Percentiles rank a stretch among this genome's conserved stretches.
Conservation (phyloP, 352 stramenopile genomes). For the Pythium aquatile region DNA sequence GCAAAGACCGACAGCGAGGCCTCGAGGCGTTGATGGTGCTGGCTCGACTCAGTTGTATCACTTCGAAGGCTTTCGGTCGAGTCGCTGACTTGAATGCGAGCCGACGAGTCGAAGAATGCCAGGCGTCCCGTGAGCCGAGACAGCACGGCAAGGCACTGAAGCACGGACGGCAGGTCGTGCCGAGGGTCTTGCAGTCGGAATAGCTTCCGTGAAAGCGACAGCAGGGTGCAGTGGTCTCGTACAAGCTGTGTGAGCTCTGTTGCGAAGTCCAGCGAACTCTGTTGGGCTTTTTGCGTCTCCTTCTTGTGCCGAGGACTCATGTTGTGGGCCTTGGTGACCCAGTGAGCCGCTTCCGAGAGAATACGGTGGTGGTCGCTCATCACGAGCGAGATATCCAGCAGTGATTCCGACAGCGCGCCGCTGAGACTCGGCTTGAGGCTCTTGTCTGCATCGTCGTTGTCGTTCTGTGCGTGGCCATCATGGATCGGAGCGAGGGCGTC, state of each 20-base stretch:
- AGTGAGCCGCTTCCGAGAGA: conserved; percentile 49
- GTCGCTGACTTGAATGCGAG: conserved; percentile 16
- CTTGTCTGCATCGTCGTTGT: neutral
- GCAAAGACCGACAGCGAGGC: conserved; percentile 39
- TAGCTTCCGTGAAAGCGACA: conserved; percentile 44
- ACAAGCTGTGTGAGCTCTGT: conserved; percentile 52
- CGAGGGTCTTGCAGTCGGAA: conserved; percentile 56
- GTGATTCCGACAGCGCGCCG: conserved; percentile 43
- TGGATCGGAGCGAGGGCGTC: conserved; percentile 12
- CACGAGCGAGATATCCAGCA: conserved; percentile 73
- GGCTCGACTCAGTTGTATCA: conserved; percentile 14
- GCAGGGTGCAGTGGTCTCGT: conserved; percentile 49
- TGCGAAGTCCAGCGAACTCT: conserved; percentile 32
- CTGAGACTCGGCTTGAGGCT: neutral
- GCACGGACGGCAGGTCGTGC: conserved; percentile 44
- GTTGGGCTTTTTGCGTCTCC: neutral
- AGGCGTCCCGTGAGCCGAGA: conserved; percentile 33
- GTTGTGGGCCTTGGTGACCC: conserved; percentile 36
- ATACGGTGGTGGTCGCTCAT: conserved; percentile 74
- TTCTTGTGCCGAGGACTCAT: conserved; percentile 22
- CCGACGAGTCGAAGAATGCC: conserved; percentile 24
- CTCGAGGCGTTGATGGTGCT: conserved; percentile 21
- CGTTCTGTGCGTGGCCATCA: neutral
- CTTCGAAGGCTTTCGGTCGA: conserved; percentile 26
- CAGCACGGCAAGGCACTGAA: conserved; percentile 58